These are phyloP conservation scores for Pelargonium nanum DNA, from an alignment of 345 rosid species.

Conservation along the genomic window DNA sequence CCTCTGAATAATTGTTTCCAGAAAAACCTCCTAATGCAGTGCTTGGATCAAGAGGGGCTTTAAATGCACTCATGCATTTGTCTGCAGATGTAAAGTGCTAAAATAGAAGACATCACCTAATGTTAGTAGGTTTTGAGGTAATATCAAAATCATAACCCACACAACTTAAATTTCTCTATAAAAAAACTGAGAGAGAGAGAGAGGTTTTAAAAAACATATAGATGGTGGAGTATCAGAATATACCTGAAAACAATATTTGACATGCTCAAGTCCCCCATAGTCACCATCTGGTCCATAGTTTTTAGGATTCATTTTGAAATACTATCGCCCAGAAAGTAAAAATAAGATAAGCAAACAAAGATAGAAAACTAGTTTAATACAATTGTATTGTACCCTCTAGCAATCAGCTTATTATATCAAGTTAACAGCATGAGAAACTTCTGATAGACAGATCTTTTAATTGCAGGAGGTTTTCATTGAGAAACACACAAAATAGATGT, in stretches of 20 bases:
- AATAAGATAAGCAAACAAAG: slow-evolving; percentile 5
- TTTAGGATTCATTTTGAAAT: slow-evolving; percentile 77
- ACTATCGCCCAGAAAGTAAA: slow-evolving; percentile 34
- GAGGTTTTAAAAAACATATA: background rate
- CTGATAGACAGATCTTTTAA: background rate
- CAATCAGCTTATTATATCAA: background rate
- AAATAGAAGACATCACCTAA: slow-evolving; percentile 13
- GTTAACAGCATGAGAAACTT: background rate
- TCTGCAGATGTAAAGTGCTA: slow-evolving; percentile 93
- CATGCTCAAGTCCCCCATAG: slow-evolving; percentile 73
- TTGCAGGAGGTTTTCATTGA: no score
- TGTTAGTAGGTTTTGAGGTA: background rate
- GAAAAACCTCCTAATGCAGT: slow-evolving; percentile 87
- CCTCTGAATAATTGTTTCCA: slow-evolving; percentile 83
- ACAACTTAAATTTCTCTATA: background rate
- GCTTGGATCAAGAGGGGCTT: slow-evolving; percentile 94
- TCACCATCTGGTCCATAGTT: slow-evolving; percentile 32
- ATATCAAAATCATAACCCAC: no score
- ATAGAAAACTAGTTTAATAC: background rate
- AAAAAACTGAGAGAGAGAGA: background rate
- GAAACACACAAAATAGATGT: no score
- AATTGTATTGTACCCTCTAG: no score
- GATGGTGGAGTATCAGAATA: background rate
- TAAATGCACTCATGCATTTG: slow-evolving; percentile 82
- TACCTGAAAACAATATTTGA: slow-evolving; percentile 91